These are phyloP conservation scores for Tricholoma sp. DNA, from an alignment of 768 basidiomycete genomes.

Conservation along the genomic window DNA sequence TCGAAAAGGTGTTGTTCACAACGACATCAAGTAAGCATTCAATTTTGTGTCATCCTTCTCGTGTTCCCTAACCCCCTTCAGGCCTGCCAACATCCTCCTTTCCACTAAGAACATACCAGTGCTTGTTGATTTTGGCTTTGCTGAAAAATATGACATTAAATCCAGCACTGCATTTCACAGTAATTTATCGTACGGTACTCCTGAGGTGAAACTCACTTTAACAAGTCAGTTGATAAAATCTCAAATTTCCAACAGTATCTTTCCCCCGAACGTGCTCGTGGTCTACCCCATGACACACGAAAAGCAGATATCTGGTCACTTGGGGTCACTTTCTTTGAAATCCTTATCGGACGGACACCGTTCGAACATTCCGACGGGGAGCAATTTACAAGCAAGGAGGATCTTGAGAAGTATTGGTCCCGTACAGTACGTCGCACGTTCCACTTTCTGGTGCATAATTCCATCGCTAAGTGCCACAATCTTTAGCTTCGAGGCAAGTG, in stretches of 20 bases:
- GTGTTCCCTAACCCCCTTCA: constrained; percentile 23
- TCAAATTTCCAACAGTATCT: constrained; percentile 58
- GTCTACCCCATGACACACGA: constrained; percentile 87
- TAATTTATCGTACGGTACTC: constrained; percentile 85
- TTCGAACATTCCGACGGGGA: constrained; percentile 83
- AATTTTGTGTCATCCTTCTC: neutral
- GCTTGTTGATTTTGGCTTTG: constrained; percentile 95
- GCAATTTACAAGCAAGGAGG: constrained; percentile 71
- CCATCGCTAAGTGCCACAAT: neutral
- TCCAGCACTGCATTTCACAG: constrained; percentile 71
- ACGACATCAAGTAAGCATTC: constrained; percentile 80
- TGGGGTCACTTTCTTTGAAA: constrained; percentile 90
- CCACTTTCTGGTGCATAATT: neutral
- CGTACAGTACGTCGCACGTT: constrained; percentile 52
- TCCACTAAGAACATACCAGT: constrained; percentile 75
- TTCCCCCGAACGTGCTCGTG: constrained; percentile 86
- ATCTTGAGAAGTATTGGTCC: constrained; percentile 81
- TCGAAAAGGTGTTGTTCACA: constrained; percentile 79
- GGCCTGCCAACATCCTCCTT: constrained; percentile 91
- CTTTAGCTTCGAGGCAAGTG: constrained; percentile 72
- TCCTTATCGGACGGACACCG: constrained; percentile 87
- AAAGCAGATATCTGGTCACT: constrained; percentile 88
- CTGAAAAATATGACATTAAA: constrained; percentile 72
- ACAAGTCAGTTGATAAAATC: neutral
- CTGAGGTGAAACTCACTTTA: constrained; percentile 53